These are phyloP conservation scores for Hanseniaspora guilliermondii DNA, from an alignment of 805 yeast genomes.

Conservation along the genomic window DNA sequence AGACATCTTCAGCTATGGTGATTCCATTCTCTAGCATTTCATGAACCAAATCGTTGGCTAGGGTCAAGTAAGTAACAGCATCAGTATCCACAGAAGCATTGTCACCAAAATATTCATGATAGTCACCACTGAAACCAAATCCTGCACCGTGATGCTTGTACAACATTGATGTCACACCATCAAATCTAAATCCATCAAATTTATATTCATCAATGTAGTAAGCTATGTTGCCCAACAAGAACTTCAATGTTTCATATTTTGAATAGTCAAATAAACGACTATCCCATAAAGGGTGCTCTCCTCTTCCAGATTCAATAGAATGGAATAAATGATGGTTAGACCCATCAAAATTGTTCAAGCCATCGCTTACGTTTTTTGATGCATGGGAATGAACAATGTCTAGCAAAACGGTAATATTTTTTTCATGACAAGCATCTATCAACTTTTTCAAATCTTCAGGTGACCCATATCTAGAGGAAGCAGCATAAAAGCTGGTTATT, in stretches of 20 bases:
- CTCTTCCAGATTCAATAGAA: slow-evolving; percentile 58
- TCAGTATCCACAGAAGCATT: slow-evolving; percentile 72
- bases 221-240: slow-evolving; percentile 70
- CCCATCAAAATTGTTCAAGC: slow-evolving; percentile 85
- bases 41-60: slow-evolving; percentile 71
- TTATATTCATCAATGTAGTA: slow-evolving; percentile 70
- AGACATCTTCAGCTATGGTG: slow-evolving; percentile 90
- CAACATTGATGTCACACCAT: slow-evolving; percentile 91
- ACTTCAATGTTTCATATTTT: slow-evolving; percentile 78
- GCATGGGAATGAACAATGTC: slow-evolving; percentile 96
- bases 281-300: slow-evolving; percentile 88
- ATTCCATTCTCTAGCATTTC: slow-evolving; percentile 45
- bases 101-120: slow-evolving; percentile 70
- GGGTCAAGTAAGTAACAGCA: slow-evolving; percentile 73
- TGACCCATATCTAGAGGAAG: slow-evolving; percentile 80
- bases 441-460: slow-evolving; percentile 90
- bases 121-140: slow-evolving; percentile 78
- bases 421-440: slow-evolving; percentile 79
- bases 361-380: slow-evolving; percentile 87
- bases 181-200: slow-evolving; percentile 93
- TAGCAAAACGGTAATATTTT: slow-evolving; percentile 73
- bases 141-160: slow-evolving; percentile 84
- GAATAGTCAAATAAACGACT: slow-evolving; percentile 90
- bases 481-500: slow-evolving; percentile 82
- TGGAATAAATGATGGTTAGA: slow-evolving; percentile 93